These are phyloP conservation scores for Leccinellum rugosiceps DNA, from an alignment of 768 basidiomycete genomes.

Conservation along the genomic window DNA sequence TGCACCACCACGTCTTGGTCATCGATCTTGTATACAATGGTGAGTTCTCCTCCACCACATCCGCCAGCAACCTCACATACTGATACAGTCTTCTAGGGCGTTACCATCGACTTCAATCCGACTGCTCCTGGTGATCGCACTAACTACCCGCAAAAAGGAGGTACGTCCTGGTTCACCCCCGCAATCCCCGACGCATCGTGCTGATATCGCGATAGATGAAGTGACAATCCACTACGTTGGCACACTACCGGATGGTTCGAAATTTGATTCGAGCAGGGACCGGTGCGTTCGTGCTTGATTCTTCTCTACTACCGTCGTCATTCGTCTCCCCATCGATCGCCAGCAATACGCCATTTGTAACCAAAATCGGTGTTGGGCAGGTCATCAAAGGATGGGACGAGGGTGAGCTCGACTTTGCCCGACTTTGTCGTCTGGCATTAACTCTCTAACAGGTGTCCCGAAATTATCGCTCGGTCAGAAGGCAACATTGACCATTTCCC, in stretches of 20 bases:
- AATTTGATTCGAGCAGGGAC: constrained; percentile 76
- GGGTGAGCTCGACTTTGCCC: constrained; percentile 43
- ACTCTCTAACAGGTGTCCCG: constrained; percentile 55
- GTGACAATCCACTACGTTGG: constrained; percentile 82
- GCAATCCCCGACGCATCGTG: constrained; percentile 15
- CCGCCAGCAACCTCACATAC: background rate
- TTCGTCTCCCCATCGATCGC: constrained; percentile 8
- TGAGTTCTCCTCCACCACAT: constrained; percentile 11
- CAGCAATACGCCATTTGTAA: constrained; percentile 61
- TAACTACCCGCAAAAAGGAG: constrained; percentile 66
- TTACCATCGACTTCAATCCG: constrained; percentile 61
- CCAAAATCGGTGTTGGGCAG: constrained; percentile 72
- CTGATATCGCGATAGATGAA: constrained; percentile 45
- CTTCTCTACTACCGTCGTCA: background rate
- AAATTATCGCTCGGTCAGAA: constrained; percentile 76
- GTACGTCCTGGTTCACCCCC: constrained; percentile 41
- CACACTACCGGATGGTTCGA: constrained; percentile 56
- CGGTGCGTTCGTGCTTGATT: constrained; percentile 43
- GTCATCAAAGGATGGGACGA: constrained; percentile 93
- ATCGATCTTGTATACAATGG: constrained; percentile 33
- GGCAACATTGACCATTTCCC: constrained; percentile 58
- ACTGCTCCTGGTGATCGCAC: constrained; percentile 59
- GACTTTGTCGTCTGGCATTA: background rate
- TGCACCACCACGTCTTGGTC: constrained; percentile 25
- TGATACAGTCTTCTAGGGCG: constrained; percentile 49